These are phyloP conservation scores for Astrothelium subdiscretum DNA, from an alignment of 495 filamentous ascomycete genomes.

Conservation along the genomic window DNA sequence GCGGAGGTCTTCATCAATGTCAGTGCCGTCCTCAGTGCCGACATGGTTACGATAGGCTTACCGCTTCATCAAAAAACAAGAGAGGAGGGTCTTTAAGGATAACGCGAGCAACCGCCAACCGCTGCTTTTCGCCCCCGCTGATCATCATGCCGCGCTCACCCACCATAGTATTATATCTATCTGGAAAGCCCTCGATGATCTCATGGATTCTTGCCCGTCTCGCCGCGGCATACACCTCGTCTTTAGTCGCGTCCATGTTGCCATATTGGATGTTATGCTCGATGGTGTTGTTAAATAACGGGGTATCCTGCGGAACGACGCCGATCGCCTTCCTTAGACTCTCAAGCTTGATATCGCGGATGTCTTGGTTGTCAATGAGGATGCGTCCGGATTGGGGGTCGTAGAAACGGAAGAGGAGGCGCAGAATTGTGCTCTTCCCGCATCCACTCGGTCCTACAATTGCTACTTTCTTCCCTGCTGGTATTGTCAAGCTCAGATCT, in stretches of 20 bases:
- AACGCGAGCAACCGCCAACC: slow-evolving; percentile 74
- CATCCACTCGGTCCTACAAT: slow-evolving; percentile 93
- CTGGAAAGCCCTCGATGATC: slow-evolving; percentile 62
- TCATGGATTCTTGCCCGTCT: slow-evolving; percentile 75
- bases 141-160: slow-evolving; percentile 98
- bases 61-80: slow-evolving; percentile 93
- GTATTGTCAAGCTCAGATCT: slow-evolving; percentile 77
- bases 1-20: slow-evolving; percentile 56
- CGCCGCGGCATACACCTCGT: slow-evolving; percentile 63
- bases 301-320: slow-evolving; percentile 94
- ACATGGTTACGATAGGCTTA: slow-evolving; percentile 29
- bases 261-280: slow-evolving; percentile 94
- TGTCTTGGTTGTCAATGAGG: slow-evolving; percentile 84
- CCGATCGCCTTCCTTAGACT: slow-evolving; percentile 79
- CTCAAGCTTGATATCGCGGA: slow-evolving; percentile 69
- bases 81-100: slow-evolving; percentile 86
- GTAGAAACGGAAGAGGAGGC: slow-evolving; percentile 88
- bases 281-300: slow-evolving; percentile 91
- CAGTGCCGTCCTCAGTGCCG: neutral
- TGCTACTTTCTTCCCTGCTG: slow-evolving; percentile 89
- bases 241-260: slow-evolving; percentile 63
- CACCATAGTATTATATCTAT: slow-evolving; percentile 84
- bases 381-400: slow-evolving; percentile 82
- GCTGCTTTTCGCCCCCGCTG: slow-evolving; percentile 86
- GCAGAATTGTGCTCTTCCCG: slow-evolving; percentile 87